Evolutionary conservation across 345 rosid genomes (phyloP).

Genomic region (Clausena lansium): DNA sequence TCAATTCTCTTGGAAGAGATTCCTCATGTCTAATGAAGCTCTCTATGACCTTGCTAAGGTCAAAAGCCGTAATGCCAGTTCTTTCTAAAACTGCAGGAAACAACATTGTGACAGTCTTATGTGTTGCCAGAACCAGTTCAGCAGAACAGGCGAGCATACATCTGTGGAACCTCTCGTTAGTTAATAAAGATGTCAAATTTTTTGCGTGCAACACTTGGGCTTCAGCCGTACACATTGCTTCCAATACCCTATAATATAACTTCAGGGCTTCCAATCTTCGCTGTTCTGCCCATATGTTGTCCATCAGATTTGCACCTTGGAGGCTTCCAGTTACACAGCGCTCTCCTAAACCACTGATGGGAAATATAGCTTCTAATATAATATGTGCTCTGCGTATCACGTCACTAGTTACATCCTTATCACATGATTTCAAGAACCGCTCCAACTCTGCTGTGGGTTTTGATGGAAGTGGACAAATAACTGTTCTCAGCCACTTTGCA

Average conservation of each 20-base stretch:
- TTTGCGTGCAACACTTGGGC: slow-evolving; percentile 72
- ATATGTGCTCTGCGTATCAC: slow-evolving; percentile 76
- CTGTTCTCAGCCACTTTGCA: slow-evolving; percentile 92
- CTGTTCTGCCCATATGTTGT: slow-evolving; percentile 94
- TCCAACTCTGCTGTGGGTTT: slow-evolving; percentile 74
- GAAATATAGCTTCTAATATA: slow-evolving; percentile 92
- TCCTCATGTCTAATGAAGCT: slow-evolving; percentile 97
- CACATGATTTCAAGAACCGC: slow-evolving; percentile 72
- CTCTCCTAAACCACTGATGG: slow-evolving; percentile 66
- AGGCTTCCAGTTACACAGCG: slow-evolving; percentile 57
- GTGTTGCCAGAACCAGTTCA: slow-evolving; percentile 92
- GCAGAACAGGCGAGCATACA: slow-evolving; percentile 99
- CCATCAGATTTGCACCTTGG: slow-evolving; percentile 81
- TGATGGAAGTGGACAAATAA: slow-evolving; percentile 75
- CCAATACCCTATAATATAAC: slow-evolving; percentile 88
- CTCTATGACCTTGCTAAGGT: slow-evolving; percentile 97
- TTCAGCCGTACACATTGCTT: slow-evolving; percentile 95
- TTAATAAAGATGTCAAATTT: slow-evolving; percentile 85
- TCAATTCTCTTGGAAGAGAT: slow-evolving; percentile 90
- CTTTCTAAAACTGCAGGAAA: slow-evolving; percentile 95
- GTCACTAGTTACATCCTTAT: slow-evolving; percentile 75
- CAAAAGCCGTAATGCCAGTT: slow-evolving; percentile 98
- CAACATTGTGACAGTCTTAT: slow-evolving; percentile 88
- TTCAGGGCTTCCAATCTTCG: slow-evolving; percentile 81
- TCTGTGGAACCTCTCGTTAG: slow-evolving; percentile 95